Evolutionary conservation across 2,329 filamentous ascomycete species (phyloP).

Genomic region (Phoma sp.): DNA sequence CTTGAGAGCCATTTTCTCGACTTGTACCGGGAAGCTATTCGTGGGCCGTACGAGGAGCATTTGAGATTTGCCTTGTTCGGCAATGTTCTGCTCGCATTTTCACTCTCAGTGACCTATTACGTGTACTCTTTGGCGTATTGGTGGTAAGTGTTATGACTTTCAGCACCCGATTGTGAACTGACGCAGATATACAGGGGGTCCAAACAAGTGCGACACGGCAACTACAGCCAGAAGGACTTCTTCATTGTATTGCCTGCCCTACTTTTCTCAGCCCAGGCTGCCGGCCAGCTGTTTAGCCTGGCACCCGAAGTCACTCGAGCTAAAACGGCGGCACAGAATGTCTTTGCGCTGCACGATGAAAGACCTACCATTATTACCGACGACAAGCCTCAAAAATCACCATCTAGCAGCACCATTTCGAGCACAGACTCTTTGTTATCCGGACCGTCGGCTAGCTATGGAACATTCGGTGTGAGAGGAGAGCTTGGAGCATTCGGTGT

Average conservation of each 20-base stretch:
- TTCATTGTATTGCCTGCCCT: slow-evolving; percentile 57
- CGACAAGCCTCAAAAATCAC: background rate
- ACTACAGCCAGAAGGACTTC: slow-evolving; percentile 52
- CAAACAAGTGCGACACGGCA: slow-evolving; percentile 53
- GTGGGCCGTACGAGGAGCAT: slow-evolving; percentile 51
- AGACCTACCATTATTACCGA: slow-evolving; percentile 49
- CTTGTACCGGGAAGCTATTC: slow-evolving; percentile 49
- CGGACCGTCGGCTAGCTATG: slow-evolving; percentile 25
- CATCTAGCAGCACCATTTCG: background rate
- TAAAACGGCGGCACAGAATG: slow-evolving; percentile 53
- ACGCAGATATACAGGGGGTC: slow-evolving; percentile 39
- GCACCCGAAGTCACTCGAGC: slow-evolving; percentile 56
- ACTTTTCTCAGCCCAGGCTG: slow-evolving; percentile 56
- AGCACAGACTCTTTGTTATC: slow-evolving; percentile 21
- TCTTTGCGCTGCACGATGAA: slow-evolving; percentile 53
- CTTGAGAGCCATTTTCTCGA: slow-evolving; percentile 51
- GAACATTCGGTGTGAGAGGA: slow-evolving; percentile 29
- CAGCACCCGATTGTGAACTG: slow-evolving; percentile 10
- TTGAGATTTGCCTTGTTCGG: slow-evolving; percentile 50
- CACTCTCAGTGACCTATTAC: slow-evolving; percentile 56
- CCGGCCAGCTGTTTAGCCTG: slow-evolving; percentile 56
- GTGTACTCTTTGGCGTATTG: slow-evolving; percentile 59
- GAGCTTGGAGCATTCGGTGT: slow-evolving; percentile 38
- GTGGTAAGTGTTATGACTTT: slow-evolving; percentile 46
- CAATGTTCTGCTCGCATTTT: slow-evolving; percentile 55